Evolutionary conservation across 2,329 filamentous ascomycete genomes (phyloP), one percentile per base, ranked within the genome.

Genomic region (Clonostachys chloroleuca): DNA sequence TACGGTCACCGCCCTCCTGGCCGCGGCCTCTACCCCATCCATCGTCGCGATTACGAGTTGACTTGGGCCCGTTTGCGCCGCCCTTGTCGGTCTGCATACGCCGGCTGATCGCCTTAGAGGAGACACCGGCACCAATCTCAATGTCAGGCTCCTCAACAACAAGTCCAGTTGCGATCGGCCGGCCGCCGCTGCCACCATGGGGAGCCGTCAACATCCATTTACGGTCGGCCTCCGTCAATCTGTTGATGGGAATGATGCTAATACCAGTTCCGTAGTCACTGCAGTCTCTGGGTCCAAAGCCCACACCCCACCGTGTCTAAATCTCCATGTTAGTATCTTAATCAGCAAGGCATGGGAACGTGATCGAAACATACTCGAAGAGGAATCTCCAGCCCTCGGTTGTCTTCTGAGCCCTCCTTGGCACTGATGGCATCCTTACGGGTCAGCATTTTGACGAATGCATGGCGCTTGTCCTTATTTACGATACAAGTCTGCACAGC

Each of bases 381-480:
- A 54, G 89, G 82, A 57, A 87, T 80, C 44, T 89, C 86, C 6
- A 85, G 77, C 49, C 84, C 80, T 53, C 87, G 83, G 51, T 83
- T 81, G 45, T 83, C 84, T 64, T 96, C 92, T 84, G 97, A 96
- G 45, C 84, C 89, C 36, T 87, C 81, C 63, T 95, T 95, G 44
- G 94, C 94, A 52, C 66, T 74, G 49, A 95, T 79, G 13, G 94
- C 92, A 66, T 96, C 90, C 52, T 83, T 78, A 36, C 95, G 89
- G 53, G 83, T 94, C 55, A 94, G 81, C 94, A 99, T 99, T 72
- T 99, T 99, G 60, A 99, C 92, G 64, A 99, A 99, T 6, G 94
- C 94, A 67, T 99, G 94, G 16, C 94, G 88, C 72, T 97, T 99
- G 61, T 99, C 94, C 60, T 90, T 87, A 71, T 99, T 97, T 55